A percentile compares a stretch with the other conserved stretches of the same genome.
These are phyloP conservation scores for Carnegiea gigantea DNA, from an alignment of 179 eudicot genomes.

Conservation along the genomic window DNA sequence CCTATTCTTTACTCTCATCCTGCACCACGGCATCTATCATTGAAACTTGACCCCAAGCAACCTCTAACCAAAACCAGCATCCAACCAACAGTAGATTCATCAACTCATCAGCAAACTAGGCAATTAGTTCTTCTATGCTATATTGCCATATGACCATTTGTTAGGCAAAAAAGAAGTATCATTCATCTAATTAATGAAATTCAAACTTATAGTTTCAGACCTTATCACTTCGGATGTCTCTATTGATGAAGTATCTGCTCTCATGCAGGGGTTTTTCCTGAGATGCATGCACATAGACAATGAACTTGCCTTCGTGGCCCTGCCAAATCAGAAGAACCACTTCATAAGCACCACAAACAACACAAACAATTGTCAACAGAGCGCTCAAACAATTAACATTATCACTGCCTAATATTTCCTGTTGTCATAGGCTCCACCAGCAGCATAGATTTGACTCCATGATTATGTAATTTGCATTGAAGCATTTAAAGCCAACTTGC, in stretches of 20 bases:
- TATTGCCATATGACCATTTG: background rate
- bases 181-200: background rate
- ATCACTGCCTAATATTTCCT: background rate
- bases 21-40: conserved; percentile 99
- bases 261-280: conserved; percentile 60
- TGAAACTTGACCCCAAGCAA: conserved; percentile 89
- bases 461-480: background rate
- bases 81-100: conserved; percentile 2
- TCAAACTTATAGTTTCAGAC: conserved; percentile 29
- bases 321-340: conserved; percentile 36
- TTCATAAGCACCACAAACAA: conserved; percentile 9
- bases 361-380: background rate
- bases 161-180: conserved; percentile 3
- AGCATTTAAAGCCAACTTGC: background rate
- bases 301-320: conserved; percentile 94
- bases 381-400: background rate
- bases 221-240: conserved; percentile 89
- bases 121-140: background rate
- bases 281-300: conserved; percentile 90
- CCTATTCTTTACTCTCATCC: no score
- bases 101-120: background rate
- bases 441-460: background rate
- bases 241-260: conserved; percentile 66
- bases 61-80: conserved; percentile 46
- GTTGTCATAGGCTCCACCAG: background rate